Evolutionary conservation across 1,284 basidiomycete genomes (phyloP), one percentile per base, ranked within the genome.

Genomic region (Neotropicomus parvogracilis): DNA sequence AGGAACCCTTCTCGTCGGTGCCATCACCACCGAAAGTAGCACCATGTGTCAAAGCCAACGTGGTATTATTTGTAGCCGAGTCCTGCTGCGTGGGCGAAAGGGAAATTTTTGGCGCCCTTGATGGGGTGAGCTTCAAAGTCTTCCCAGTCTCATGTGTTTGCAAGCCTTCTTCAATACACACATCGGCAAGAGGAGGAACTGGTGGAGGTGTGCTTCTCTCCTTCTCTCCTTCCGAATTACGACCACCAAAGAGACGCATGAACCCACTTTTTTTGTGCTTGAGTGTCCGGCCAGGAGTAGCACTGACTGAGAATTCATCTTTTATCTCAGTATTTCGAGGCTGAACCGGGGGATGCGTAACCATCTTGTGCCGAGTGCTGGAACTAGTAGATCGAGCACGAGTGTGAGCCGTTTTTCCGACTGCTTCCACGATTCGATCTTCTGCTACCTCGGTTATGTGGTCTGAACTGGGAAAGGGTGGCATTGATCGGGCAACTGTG

Each of bases 211-310:
- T 66, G 3, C 55, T 60, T 48, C 60, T 70, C 36, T 72, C 76
- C 52, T 71, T 76, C 11, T 65, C 62, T 33, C 50, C 60, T 42
- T 68, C 62, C 13, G 52, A 45, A 46, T 31, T 80, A 56, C 75
- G 78, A 24, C 73, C 74, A 59, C 83, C 81, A 65, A 91, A 89
- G 12, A 91, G 66, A 47, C 85, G 74, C 83, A 91, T 80, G 62
- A 91, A 85, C 1, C 86, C 88, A 56, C 87, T 90, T 65, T 85
- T 89, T 71, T 86, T 85, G 49, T 80, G 79, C 59, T 79, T 83
- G 35, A 88, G 59, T 2, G 66, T 56, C 53, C 80, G 84, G 4
- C 71, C 72, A 24, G 69, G 53, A 32, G 55, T 29, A 42, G 47
- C 52, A 47, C 33, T 40, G 17, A n/a, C 40, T 17, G 54, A 41